Evolutionary conservation across 768 basidiomycete species (phyloP), one percentile per base, ranked within the genome.

Genomic region (Lactarius sp.): DNA sequence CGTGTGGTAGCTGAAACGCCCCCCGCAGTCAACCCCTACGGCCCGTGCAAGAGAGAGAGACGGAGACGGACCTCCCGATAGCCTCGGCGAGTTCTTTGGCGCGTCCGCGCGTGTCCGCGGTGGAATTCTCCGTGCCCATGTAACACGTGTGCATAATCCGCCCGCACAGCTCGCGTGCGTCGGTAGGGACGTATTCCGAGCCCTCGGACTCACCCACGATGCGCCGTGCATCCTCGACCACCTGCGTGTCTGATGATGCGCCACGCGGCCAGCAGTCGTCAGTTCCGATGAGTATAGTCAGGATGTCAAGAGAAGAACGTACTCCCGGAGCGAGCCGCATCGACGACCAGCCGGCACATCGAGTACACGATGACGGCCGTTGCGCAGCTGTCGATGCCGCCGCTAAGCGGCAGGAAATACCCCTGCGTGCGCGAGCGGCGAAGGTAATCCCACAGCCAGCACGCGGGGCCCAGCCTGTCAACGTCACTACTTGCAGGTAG

Each of bases 401-500:
- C 96, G 61, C 92, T 94, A 14, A 99, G 80, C 0, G 97, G 96
- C 22, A 98, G 76, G 70, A 98, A 98, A 76, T 95, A 98, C 3
- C 97, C 97, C 67, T 94, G 91, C 0, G 89, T 93, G 9, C 92
- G 81, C 6, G 96, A 98, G 50, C 97, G 85, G 42, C 97, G 83
- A 36, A 99, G 84, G 71, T 98, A 99, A 73, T 99, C 97, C 97
- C 97, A 99, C n/a, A 99, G 80, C 97, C 97, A 99, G 72, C 97
- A 98, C 16, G 96, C 97, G 7, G 97, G 97, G 5, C 97, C 97
- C 2, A 98, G 78, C 2, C 96, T 98, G 66, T 33, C 52, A 44
- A 46, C 33, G 14, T 7, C 41, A 16, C 18, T 27, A 27, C 27
- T 27, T 27, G 27, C 2, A 27, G 27, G 2, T 2, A 27, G 7